phyloP scores from a whole-genome alignment of 495 filamentous ascomycete genomes.

The Penicillium bialowiezense region DNA sequence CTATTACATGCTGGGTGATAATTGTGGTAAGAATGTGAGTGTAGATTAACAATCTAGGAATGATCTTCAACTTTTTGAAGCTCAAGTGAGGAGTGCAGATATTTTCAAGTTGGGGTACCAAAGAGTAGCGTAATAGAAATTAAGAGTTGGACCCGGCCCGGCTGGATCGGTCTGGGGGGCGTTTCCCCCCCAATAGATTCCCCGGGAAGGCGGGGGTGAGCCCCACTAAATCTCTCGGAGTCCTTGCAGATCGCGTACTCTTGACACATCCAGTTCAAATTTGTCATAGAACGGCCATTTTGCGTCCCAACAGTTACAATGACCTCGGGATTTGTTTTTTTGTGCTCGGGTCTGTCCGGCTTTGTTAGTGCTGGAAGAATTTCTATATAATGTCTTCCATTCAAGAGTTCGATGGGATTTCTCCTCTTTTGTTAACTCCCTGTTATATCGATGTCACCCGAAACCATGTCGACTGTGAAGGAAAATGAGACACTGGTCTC shows the following conservation, averaged over 20 bases:
- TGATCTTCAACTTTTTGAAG: too few relatives aligned
- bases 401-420: not conserved
- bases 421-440: not conserved
- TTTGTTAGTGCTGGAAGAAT: not conserved
- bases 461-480: not conserved
- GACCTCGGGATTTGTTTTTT: not conserved
- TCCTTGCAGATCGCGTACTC: not conserved
- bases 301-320: not conserved
- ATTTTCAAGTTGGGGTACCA: not conserved
- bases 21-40: too few relatives aligned
- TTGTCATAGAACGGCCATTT: not conserved
- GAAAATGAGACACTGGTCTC: not conserved
- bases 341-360: not conserved
- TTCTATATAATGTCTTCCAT: not conserved
- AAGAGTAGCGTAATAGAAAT: conserved; percentile 2
- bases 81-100: too few relatives aligned
- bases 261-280: not conserved
- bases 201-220: not conserved
- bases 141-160: not conserved
- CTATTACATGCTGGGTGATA: too few relatives aligned
- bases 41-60: too few relatives aligned
- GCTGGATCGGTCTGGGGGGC: not conserved
- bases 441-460: not conserved
- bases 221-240: not conserved
- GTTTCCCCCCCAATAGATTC: not conserved